phyloP scores from a whole-genome alignment of 176 grass and related monocot genomes.

The Themeda triandra region DNA sequence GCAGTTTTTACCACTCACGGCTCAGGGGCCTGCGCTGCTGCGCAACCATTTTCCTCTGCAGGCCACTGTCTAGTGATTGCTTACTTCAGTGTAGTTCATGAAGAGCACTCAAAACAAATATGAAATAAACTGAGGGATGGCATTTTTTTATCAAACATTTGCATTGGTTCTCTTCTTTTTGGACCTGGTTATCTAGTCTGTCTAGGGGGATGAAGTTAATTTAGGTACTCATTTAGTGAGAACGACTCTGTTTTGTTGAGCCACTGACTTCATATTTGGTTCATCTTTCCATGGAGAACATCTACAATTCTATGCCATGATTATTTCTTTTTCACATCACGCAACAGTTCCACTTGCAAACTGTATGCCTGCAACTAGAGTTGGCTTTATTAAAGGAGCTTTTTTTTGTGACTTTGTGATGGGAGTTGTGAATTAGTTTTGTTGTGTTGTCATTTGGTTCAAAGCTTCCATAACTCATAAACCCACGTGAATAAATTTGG shows the following conservation, averaged over 20 bases:
- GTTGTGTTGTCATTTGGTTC: neutral
- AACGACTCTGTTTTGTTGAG: neutral
- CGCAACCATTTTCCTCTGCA: neutral
- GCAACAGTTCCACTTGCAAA: neutral
- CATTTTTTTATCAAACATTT: neutral
- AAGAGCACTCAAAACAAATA: neutral
- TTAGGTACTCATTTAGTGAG: neutral
- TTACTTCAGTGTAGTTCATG: neutral
- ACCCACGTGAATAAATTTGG: neutral
- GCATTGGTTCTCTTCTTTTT: neutral
- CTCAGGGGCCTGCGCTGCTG: neutral
- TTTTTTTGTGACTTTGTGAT: too few relatives aligned
- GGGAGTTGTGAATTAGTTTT: neutral
- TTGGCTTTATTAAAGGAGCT: neutral
- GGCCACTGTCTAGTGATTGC: neutral
- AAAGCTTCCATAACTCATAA: neutral
- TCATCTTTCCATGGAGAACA: neutral
- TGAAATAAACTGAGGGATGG: neutral
- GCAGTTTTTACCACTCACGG: neutral
- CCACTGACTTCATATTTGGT: neutral
- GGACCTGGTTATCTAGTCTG: neutral
- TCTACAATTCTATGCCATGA: neutral
- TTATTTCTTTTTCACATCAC: neutral
- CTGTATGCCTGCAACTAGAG: neutral
- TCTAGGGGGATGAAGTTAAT: neutral